phyloP scores from a whole-genome alignment of 306 rosid species.

The Sicyos edulis region DNA sequence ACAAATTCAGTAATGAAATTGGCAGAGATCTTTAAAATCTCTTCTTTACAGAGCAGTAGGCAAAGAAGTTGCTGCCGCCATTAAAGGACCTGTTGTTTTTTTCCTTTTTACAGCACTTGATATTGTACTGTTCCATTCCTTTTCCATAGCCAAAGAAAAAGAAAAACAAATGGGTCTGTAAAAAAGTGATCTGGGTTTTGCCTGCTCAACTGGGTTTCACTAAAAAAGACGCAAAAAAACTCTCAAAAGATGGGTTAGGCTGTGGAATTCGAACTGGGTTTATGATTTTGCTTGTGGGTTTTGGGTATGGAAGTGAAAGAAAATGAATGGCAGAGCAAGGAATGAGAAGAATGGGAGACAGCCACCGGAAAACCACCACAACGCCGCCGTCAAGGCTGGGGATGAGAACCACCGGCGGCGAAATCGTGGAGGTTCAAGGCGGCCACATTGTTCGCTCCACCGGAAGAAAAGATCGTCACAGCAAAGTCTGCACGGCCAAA shows the following conservation, averaged over 20 bases:
- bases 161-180: background rate
- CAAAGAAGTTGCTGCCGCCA: conserved; percentile 15
- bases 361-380: conserved; percentile 16
- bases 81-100: conserved; percentile 1
- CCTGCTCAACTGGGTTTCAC: conserved; percentile 20
- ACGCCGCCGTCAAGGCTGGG: conserved; percentile 19
- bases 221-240: conserved; percentile 14
- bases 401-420: conserved; percentile 23
- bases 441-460: conserved; percentile 30
- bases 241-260: conserved; percentile 26
- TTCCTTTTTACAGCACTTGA: conserved; percentile 5
- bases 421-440: conserved; percentile 29
- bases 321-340: conserved; percentile 25
- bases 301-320: conserved; percentile 20
- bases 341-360: conserved; percentile 25
- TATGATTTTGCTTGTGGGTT: conserved; percentile 9
- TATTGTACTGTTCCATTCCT: conserved; percentile 18
- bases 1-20: conserved; percentile 18
- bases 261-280: conserved; percentile 12
- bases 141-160: background rate
- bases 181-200: conserved; percentile 20
- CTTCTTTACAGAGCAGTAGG: conserved; percentile 8
- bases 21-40: conserved; percentile 16
- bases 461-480: conserved; percentile 27
- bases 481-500: conserved; percentile 28